Evolutionary conservation across 78 protist genomes (phyloP), one percentile per base, ranked within the genome.

Genomic region (Protostelium mycophagum): DNA sequence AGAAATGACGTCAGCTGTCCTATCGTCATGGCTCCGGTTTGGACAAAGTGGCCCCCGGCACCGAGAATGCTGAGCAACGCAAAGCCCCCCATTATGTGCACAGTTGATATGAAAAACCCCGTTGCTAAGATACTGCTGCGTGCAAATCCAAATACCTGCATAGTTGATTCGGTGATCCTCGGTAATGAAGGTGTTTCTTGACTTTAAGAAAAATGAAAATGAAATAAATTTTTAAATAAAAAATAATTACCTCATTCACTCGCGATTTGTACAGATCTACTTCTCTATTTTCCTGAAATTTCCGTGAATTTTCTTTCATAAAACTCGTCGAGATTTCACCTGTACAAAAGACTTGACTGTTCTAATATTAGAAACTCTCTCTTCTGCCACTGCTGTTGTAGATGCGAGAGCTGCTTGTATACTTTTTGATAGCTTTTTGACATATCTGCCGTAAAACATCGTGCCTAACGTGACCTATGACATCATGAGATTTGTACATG

Each of bases 1-100:
- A 97, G 73, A 63, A 96, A 95, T 0, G 96, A 34, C 28, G 94
- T 90, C 25, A 97, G 88, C 28, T 37, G 36, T 16, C 97, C 98
- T 29, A 92, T 87, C 35, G 88, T 88, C 28, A 90, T 29, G 36
- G 37, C 35, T 36, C 94, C 95, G 35, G 10, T 28, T 1, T 83
- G 25, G 34, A 92, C 87, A 34, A 92, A 86, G 5, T 25, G 0
- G 28, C 88, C 1, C 25, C 90, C 93, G 5, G 73, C 73, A 51
- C 73, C 73, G 73, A 51, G 73, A 25, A 51, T 51, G 73, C 31
- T 51, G 73, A 51, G 37, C 88, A 86, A 9, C 25, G 38, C 88
- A 86, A 1, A 34, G 37, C 37, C 37, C 1, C 88, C 84, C n/a
- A 86, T 1, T 1, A 31, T 1, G 9, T 86, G 88, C 10, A 38